Evolutionary conservation across 2,329 filamentous ascomycete genomes (phyloP), one percentile per base, ranked within the genome.

Genomic region (Lojkania enalia): DNA sequence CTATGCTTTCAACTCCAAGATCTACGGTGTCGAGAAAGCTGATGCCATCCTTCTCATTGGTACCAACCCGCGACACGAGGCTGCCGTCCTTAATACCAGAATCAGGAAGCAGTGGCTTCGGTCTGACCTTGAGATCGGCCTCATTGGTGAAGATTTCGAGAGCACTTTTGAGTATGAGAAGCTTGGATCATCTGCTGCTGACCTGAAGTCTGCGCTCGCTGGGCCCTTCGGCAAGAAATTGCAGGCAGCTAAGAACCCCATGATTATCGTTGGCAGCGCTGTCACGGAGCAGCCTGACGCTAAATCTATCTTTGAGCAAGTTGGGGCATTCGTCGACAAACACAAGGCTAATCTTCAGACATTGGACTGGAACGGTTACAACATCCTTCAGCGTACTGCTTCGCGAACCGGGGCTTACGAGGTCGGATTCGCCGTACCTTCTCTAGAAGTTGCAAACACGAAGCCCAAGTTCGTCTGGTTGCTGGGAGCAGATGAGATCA

Each of bases 61-160:
- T 57, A 96, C 89, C 69, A 99, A 99, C 77, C 88, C 94, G 30
- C 85, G 94, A 58, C 90, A 95, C 67, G 94, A 99, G 75, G 94
- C 94, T 50, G 90, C 94, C 44, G 90, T 94, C 36, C 81, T 99
- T 33, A 99, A 99, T 66, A 91, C 92, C 54, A 88, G 94, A 57
- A 99, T 99, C 67, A 84, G 94, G 64, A 99, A 99, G 79, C 91
- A 96, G 72, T 99, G 92, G 88, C 79, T 99, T 58, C 86, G 91
- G 58, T 96, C 94, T 25, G 91, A 97, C 60, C 83, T 99, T 18
- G 87, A 97, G 71, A 84, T 99, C 61, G 94, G 87, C 54, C 83
- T 96, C 47, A 85, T 99, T 57, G 94, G 94, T 54, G 88, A 96
- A 76, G 75, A 85, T 29, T 99, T 92, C 71, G 84, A 95, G 37